These are phyloP conservation scores for Takakia lepidozioides DNA, from an alignment of 225 moss, liverwort and hornwort species.

Conservation along the genomic window DNA sequence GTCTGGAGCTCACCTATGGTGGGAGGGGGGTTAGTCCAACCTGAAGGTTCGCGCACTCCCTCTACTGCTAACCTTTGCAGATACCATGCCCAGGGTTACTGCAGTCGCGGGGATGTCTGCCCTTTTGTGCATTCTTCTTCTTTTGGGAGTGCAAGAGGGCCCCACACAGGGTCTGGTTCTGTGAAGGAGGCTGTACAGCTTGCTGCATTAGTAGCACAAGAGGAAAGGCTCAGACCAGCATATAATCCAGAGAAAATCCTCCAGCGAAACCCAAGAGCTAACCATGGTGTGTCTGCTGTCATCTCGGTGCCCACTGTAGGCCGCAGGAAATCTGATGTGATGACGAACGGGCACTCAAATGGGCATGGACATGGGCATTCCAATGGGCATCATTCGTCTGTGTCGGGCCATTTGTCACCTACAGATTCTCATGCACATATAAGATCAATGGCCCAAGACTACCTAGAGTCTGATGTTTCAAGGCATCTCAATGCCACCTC, in stretches of 20 bases:
- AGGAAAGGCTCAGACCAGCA: constrained; percentile 54
- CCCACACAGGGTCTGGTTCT: too few relatives aligned
- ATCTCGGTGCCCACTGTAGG: constrained; percentile 22
- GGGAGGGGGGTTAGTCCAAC: too few relatives aligned
- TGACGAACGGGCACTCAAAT: constrained; percentile 40
- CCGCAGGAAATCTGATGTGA: constrained; percentile 43
- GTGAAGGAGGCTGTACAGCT: constrained; percentile 39
- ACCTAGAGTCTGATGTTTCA: constrained; percentile 60
- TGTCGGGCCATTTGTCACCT: constrained; percentile 28
- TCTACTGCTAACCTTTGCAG: too few relatives aligned
- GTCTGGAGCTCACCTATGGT: too few relatives aligned
- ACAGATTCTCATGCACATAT: constrained; percentile 37
- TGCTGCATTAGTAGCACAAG: constrained; percentile 37
- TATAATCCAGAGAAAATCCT: constrained; percentile 68
- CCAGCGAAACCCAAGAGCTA: constrained; percentile 58
- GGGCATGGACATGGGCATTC: constrained; percentile 23
- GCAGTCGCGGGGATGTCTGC: too few relatives aligned
- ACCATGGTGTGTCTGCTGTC: constrained; percentile 24
- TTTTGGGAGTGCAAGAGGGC: too few relatives aligned
- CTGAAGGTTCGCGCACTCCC: too few relatives aligned
- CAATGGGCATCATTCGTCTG: constrained; percentile 37
- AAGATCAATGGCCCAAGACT: constrained; percentile 48
- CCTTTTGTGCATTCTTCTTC: too few relatives aligned
- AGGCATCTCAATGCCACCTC: constrained; percentile 51
- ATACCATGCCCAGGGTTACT: too few relatives aligned